Evolutionary conservation across 2,329 filamentous ascomycete genomes (phyloP).

Genomic region (Pseudocercospora fijiensis): DNA sequence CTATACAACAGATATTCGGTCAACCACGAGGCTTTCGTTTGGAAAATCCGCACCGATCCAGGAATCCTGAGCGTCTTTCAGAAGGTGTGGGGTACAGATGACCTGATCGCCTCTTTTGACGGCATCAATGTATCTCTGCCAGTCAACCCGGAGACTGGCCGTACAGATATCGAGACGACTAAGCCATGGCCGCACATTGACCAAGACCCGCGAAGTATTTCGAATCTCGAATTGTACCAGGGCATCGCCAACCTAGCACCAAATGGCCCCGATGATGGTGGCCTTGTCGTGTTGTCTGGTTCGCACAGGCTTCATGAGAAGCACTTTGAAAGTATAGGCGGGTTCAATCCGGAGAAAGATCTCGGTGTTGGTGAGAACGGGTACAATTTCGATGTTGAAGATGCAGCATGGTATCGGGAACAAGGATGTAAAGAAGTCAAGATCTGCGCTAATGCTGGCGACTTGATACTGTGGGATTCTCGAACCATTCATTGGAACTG

Average conservation of each 20-base stretch:
- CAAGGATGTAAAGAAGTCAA: slow-evolving; percentile 27
- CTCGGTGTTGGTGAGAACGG: slow-evolving; percentile 34
- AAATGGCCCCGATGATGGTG: slow-evolving; percentile 49
- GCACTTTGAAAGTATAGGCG: slow-evolving; percentile 44
- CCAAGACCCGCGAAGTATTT: slow-evolving; percentile 26
- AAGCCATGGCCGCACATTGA: slow-evolving; percentile 25
- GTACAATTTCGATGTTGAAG: slow-evolving; percentile 36
- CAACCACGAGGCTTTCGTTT: slow-evolving; percentile 32
- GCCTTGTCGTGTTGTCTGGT: slow-evolving; percentile 48
- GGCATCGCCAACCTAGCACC: slow-evolving; percentile 39
- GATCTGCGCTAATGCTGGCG: slow-evolving; percentile 29
- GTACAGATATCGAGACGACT: slow-evolving; percentile 21
- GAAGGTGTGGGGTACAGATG: slow-evolving; percentile 29
- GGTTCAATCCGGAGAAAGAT: slow-evolving; percentile 23
- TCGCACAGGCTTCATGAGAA: slow-evolving; percentile 44
- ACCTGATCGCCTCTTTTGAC: slow-evolving; percentile 32
- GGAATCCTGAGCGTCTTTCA: slow-evolving; percentile 27
- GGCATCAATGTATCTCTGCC: slow-evolving; percentile 30
- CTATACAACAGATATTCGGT: slow-evolving; percentile 28
- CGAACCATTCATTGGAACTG: slow-evolving; percentile 49
- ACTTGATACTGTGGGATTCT: slow-evolving; percentile 35
- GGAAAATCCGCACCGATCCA: slow-evolving; percentile 30
- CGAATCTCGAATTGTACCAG: slow-evolving; percentile 27
- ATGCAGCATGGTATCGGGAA: slow-evolving; percentile 32
- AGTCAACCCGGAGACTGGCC: slow-evolving; percentile 20